These are phyloP conservation scores for Thalassiosira hispida DNA, from an alignment of 352 stramenopile genomes.

Conservation along the genomic window DNA sequence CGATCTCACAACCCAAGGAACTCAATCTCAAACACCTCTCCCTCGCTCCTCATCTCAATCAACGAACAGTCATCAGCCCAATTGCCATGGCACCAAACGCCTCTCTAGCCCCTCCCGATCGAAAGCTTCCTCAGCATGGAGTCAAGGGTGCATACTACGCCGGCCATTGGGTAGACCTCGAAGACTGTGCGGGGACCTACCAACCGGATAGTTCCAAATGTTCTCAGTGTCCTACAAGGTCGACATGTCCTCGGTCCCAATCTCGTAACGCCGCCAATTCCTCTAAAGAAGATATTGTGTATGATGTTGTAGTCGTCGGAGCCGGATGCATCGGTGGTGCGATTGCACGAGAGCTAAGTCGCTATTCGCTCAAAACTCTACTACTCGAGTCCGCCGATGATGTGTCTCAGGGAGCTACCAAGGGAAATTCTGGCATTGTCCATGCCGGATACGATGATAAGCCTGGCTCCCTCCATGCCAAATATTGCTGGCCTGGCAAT, in stretches of 20 bases:
- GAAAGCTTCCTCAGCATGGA: conserved; percentile 58
- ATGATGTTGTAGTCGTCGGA: conserved; percentile 75
- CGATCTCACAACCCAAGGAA: too few species aligned
- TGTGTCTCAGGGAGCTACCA: conserved; percentile 78
- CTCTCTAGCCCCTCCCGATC: conserved; percentile 30
- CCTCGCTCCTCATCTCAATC: too few species aligned
- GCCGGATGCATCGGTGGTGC: conserved; percentile 74
- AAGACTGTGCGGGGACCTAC: conserved; percentile 73
- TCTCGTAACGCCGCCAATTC: conserved; percentile 44
- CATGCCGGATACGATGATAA: conserved; percentile 83
- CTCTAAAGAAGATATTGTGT: conserved; percentile 33
- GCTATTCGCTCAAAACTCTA: conserved; percentile 62
- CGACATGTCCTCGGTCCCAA: conserved; percentile 59
- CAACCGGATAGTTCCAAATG: conserved; percentile 47
- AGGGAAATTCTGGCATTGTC: conserved; percentile 81
- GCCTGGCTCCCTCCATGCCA: conserved; percentile 68
- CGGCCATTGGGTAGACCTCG: conserved; percentile 77
- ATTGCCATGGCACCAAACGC: conserved; percentile 32
- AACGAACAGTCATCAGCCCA: too few species aligned
- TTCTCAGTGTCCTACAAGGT: conserved; percentile 39
- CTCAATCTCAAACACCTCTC: too few species aligned
- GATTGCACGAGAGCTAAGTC: conserved; percentile 72
- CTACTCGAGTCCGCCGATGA: conserved; percentile 78
- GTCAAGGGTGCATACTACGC: conserved; percentile 79
- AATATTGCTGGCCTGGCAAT: conserved; percentile 81